Evolutionary conservation across 2,329 filamentous ascomycete genomes (phyloP).

Genomic region (Xylariaceae sp.): DNA sequence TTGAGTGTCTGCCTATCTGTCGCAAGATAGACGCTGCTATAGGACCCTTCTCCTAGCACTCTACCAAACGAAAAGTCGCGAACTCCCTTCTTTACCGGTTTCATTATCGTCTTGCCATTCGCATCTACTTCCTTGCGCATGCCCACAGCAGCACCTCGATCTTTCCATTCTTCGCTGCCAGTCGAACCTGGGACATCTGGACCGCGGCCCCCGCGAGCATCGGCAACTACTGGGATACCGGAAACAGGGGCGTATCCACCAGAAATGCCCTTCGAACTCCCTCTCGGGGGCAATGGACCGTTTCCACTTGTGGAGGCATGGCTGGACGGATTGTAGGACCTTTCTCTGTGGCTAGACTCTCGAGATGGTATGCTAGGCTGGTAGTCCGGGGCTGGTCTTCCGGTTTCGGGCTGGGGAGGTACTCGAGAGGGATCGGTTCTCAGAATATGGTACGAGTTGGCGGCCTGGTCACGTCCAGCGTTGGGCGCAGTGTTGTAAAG

Average conservation of each 20-base stretch:
- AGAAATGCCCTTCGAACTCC: slow-evolving; percentile 67
- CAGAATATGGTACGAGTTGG: slow-evolving; percentile 38
- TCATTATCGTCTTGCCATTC: slow-evolving; percentile 73
- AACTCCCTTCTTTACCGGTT: slow-evolving; percentile 92
- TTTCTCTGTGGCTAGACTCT: slow-evolving; percentile 64
- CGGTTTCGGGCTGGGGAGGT: slow-evolving; percentile 53
- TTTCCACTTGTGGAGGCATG: slow-evolving; percentile 47
- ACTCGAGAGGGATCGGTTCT: slow-evolving; percentile 54
- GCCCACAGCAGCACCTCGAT: slow-evolving; percentile 82
- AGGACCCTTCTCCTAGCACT: slow-evolving; percentile 90
- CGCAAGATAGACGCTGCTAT: slow-evolving; percentile 90
- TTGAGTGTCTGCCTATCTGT: slow-evolving; percentile 91
- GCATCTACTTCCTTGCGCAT: slow-evolving; percentile 79
- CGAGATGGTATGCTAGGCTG: slow-evolving; percentile 57
- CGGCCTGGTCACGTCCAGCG: slow-evolving; percentile 31
- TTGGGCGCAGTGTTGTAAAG: slow-evolving; percentile 25
- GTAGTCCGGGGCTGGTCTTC: slow-evolving; percentile 56
- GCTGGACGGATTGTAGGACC: slow-evolving; percentile 58
- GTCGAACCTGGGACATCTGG: slow-evolving; percentile 40
- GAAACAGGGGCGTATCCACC: slow-evolving; percentile 46
- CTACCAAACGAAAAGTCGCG: slow-evolving; percentile 93
- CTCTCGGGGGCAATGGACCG: slow-evolving; percentile 65
- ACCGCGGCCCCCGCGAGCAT: slow-evolving; percentile 27
- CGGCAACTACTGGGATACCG: slow-evolving; percentile 36
- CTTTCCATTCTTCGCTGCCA: slow-evolving; percentile 91